phyloP scores from a whole-genome alignment of 495 filamentous ascomycete genomes.

The Aspergillus haitiensis region DNA sequence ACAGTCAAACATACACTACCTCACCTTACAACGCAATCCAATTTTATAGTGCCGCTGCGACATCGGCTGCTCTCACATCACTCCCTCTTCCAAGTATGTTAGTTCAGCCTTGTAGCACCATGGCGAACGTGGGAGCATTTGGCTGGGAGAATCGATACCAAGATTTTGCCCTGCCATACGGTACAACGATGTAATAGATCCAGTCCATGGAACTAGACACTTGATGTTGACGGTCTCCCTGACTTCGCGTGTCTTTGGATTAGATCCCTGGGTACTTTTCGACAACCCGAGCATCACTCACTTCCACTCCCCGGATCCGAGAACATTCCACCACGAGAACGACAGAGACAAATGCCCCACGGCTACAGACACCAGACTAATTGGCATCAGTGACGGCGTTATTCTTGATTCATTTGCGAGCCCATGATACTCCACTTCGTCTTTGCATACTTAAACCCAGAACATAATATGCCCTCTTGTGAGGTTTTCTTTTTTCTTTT shows the following conservation, averaged over 20 bases:
- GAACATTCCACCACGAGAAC: constrained; percentile 32
- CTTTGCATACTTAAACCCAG: constrained; percentile 39
- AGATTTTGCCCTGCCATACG: constrained; percentile 60
- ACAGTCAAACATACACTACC: constrained; percentile 75
- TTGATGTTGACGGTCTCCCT: constrained; percentile 32
- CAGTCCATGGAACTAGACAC: constrained; percentile 24
- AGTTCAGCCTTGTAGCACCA: constrained; percentile 75
- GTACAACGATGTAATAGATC: constrained; percentile 53
- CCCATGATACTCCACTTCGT: constrained; percentile 52
- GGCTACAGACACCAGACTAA: constrained; percentile 39
- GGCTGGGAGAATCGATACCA: constrained; percentile 68
- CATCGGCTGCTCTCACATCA: constrained; percentile 59
- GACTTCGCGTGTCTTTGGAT: constrained; percentile 31
- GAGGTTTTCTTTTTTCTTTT: constrained; percentile 27
- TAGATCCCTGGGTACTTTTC: constrained; percentile 28
- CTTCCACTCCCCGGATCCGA: constrained; percentile 23
- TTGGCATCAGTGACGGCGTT: constrained; percentile 55
- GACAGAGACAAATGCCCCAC: constrained; percentile 29
- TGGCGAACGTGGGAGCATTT: constrained; percentile 65
- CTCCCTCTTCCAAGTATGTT: constrained; percentile 91
- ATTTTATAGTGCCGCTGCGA: constrained; percentile 67
- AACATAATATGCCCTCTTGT: constrained; percentile 35
- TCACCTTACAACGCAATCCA: constrained; percentile 66
- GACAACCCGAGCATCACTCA: constrained; percentile 18
- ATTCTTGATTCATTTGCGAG: constrained; percentile 45